phyloP scores from a whole-genome alignment of 2,329 filamentous ascomycete species.

The Beauveria sp. region DNA sequence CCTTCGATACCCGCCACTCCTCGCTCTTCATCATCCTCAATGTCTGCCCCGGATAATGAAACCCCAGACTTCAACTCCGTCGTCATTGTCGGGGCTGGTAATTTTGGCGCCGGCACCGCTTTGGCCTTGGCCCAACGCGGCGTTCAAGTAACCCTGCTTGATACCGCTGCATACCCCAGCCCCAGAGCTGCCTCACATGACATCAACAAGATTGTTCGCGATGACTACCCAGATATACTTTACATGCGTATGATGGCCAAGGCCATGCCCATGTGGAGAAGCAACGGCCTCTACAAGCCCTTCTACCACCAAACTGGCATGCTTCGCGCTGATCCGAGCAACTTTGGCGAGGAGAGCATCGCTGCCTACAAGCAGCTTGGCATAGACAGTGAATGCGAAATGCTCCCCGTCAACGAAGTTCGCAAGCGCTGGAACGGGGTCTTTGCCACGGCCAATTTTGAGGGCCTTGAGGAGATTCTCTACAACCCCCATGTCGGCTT shows the following conservation, averaged over 20 bases:
- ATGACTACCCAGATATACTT: conserved; percentile 32
- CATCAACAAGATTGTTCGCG: conserved; percentile 36
- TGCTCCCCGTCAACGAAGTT: conserved; percentile 42
- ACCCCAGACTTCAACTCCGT: conserved; percentile 15
- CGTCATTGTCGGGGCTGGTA: conserved; percentile 35
- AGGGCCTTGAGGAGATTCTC: conserved; percentile 45
- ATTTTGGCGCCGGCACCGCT: conserved; percentile 37
- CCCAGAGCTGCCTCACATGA: conserved; percentile 38
- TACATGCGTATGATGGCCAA: conserved; percentile 33
- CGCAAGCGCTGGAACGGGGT: conserved; percentile 47
- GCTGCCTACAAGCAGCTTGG: conserved; percentile 27
- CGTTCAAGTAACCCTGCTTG: conserved; percentile 27
- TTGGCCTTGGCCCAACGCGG: conserved; percentile 25
- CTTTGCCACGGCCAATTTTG: conserved; percentile 50
- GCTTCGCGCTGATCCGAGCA: conserved; percentile 32
- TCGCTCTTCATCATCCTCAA: conserved; percentile 6
- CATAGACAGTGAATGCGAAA: conserved; percentile 31
- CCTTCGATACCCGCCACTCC: conserved; percentile 11
- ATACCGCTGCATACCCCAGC: conserved; percentile 28
- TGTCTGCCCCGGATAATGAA: conserved; percentile 4
- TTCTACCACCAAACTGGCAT: conserved; percentile 53
- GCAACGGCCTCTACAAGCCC: conserved; percentile 40
- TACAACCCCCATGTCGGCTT: conserved; percentile 53
- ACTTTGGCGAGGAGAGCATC: conserved; percentile 38
- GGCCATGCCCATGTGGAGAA: conserved; percentile 32